Base-by-base conservation (phyloP, 768 basidiomycete species). In the Suillus weaverae region DNA sequence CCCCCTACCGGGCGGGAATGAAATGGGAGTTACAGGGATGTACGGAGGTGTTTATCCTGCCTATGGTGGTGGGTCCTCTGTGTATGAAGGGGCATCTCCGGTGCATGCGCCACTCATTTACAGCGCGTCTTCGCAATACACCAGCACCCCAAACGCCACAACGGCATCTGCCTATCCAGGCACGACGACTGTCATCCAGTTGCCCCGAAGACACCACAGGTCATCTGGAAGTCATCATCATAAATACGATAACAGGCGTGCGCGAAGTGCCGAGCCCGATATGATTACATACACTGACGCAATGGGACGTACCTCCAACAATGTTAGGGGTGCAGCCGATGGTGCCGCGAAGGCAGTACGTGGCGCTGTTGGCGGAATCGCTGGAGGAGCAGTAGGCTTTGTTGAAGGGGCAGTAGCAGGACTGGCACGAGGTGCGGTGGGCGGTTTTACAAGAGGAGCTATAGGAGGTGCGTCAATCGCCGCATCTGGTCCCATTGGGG, bases 341-440 rank as follows among this genome's bases (percentile, higher is more conserved):
- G 46, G 46, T n/a, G 64, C 64, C 22, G 57, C 55, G 20, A 54
- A 22, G 32, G 14, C 32, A 20, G 64, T 51, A 26, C 59, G 43
- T 2, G 32, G 53, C 33, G 55, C 53, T 9, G 54, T 63, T 1
- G 62, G 62, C 10, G 54, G 62, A 22, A 22, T 59, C 5, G 41
- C 62, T 32, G 63, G 63, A 26, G 63, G 56, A 11, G 51, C 51
- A n/a, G 60, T 13, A 39, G 64, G 64, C 2, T 33, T 55, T 54
- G 60, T 61, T 26, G 64, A 60, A 20, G 60, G 64, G 4, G 60
- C 53, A 20, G 51, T 55, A 26, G 64, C 51, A n/a, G 64, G 64
- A 33, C 51, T 62, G 5, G n/a, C 51, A 16, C 48, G 51, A 43
- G 61, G 64, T 10, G 44, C 62, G 36, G 36, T 46, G 22, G 61